Base-by-base conservation (phyloP, 106 monocot genomes). In the Vanilla planifolia region DNA sequence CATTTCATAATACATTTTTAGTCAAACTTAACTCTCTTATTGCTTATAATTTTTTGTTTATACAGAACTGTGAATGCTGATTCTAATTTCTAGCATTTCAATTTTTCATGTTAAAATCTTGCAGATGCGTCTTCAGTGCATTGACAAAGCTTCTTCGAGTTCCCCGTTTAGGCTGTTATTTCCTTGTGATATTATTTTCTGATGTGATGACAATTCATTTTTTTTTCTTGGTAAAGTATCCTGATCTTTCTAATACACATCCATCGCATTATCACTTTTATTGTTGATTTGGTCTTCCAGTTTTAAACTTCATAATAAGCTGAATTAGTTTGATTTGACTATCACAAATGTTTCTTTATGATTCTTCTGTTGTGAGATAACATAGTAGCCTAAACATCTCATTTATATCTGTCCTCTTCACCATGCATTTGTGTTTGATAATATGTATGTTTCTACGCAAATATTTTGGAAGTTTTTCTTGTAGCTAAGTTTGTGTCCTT, bases 131-230 rank as follows among this genome's bases (percentile, higher is more conserved):
- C 57, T 94, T 94, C 70, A 85, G 89, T 71, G 79, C 93, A 30
- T 79, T 94, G 59, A 83, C 89, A 46, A 94, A 89, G 75, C 67
- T 94, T 72, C 70, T 82, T 28, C 79, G 64, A 22, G 67, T 94
- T 66, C 80, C 93, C 67, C 69, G 85, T 43, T 30, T 94, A 51
- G 89, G 93, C 24, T 85, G 84, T 67, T 94, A 94, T 80, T 94
- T 94, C 67, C 76, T 94, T 65, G 89, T 85, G n/a, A 94, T 94
- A 67, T 39, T 94, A 15, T 73, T 94, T 57, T 89, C 94, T 33
- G 94, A 94, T 80, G 72, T 89, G 33, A 94, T 94, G 94, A 89
- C 94, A 5, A 80, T 94, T 66, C 94, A 94, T 72, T 94, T 89
- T 75, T 94, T 89, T 67, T 89, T 85, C 70, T 72, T 94, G 85